Evolutionary conservation across 768 basidiomycete genomes (phyloP), one percentile per base, ranked within the genome.

Genomic region (Pulveroboletus sp.): DNA sequence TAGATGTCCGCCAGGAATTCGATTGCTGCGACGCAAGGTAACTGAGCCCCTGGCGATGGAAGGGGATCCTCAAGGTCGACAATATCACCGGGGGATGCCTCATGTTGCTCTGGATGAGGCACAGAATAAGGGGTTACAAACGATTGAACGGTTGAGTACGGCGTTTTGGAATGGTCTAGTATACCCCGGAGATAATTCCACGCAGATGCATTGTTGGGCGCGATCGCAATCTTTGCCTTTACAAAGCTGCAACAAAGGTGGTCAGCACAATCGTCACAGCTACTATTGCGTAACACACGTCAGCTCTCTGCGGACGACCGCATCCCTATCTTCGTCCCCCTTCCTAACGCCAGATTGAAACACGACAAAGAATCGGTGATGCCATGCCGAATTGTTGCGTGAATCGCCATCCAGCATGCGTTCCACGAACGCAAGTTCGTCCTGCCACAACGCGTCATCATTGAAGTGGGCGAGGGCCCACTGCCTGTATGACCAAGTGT

Each of bases 401-500:
- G 95, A 76, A 65, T 99, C 95, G 23, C 75, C 70, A 10, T 74
- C 72, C 20, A 93, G 67, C 73, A 93, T 80, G 49, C 65, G 57
- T 52, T 93, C 85, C 29, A 85, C 75, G 56, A 85, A 93, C 37
- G 80, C 75, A n/a, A 90, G 72, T 69, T 95, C 93, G 13, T 74
- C 76, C 1, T 55, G 69, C 90, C 90, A 93, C 53, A 92, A 58
- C n/a, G 68, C 75, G 31, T 79, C 75, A 48, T 84, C 76, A 58
- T 85, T 82, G 73, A 94, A 94, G 63, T 86, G 82, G 9, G 89
- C 85, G 36, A 97, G 81, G 12, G 94, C 67, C 93, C 94, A 97
- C 66, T 99, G 94, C 7, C 95, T 80, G 68, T 97, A 95, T 8
- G 90, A 90, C 97, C 97, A 99, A 0, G 97, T 98, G 68, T 98